Conservation (phyloP, 257 asterid species). For the Osmanthus fragrans region DNA sequence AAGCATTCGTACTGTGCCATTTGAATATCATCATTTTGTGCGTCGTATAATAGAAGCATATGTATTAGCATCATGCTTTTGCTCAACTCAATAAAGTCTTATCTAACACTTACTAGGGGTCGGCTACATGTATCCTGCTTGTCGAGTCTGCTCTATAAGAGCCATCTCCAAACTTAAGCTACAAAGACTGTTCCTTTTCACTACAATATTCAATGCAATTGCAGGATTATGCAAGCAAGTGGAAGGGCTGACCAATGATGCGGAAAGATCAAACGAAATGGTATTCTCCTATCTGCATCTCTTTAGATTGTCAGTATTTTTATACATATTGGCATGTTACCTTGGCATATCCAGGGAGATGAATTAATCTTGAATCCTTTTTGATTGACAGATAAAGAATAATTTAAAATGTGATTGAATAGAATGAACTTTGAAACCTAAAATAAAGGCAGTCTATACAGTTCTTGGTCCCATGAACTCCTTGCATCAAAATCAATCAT, state of each 20-base stretch:
- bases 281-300: conserved; percentile 29
- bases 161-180: background rate
- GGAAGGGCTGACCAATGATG: conserved; percentile 70
- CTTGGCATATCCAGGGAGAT: background rate
- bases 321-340: background rate
- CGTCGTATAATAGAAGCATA: background rate
- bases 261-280: conserved; percentile 91
- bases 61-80: background rate
- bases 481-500: background rate
- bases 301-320: background rate
- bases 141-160: background rate
- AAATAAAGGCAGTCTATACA: background rate
- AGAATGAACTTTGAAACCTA: background rate
- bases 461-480: background rate
- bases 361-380: background rate
- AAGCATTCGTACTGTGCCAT: background rate
- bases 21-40: background rate
- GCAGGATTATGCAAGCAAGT: conserved; percentile 82
- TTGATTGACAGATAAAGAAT: background rate
- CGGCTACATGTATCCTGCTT: background rate
- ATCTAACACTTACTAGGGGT: background rate
- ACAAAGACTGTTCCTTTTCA: background rate
- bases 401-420: background rate
- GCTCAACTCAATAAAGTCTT: background rate
- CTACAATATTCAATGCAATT: background rate